These are phyloP conservation scores for Mimosa pudica DNA, from an alignment of 306 rosid genomes.

Conservation along the genomic window DNA sequence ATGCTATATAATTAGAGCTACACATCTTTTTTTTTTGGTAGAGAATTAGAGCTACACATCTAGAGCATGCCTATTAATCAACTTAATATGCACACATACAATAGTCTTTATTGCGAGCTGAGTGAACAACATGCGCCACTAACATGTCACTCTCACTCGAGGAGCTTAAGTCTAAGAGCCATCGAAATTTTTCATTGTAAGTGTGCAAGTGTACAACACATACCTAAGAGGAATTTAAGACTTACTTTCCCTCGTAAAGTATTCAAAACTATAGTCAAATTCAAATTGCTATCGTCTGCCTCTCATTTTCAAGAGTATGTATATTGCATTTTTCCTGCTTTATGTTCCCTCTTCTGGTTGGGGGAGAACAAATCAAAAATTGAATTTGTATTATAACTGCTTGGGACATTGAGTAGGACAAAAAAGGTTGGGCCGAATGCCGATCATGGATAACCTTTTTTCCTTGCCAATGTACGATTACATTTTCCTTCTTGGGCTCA, in stretches of 20 bases:
- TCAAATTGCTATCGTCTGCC: background rate
- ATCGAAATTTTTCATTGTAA: background rate
- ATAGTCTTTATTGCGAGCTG: background rate
- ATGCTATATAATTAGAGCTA: too few species aligned
- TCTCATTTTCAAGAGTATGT: background rate
- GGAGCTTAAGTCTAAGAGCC: background rate
- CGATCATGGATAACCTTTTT: background rate
- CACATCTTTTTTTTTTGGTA: too few species aligned
- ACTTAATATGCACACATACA: background rate
- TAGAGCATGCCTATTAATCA: background rate
- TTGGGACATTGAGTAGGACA: background rate
- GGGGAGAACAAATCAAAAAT: background rate
- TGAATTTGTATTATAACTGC: background rate
- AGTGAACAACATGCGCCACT: background rate
- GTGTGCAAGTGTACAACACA: background rate
- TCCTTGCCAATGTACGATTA: background rate
- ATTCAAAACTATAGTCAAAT: background rate
- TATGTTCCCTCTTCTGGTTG: background rate
- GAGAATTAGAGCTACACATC: too few species aligned
- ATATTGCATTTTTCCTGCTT: background rate
- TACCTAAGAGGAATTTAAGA: background rate
- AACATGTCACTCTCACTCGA: background rate
- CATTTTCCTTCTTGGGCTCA: background rate
- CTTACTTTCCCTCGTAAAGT: background rate
- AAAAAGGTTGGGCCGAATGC: background rate